phyloP scores from a whole-genome alignment of 495 filamentous ascomycete genomes.

The Aspergillus funiculosus region DNA sequence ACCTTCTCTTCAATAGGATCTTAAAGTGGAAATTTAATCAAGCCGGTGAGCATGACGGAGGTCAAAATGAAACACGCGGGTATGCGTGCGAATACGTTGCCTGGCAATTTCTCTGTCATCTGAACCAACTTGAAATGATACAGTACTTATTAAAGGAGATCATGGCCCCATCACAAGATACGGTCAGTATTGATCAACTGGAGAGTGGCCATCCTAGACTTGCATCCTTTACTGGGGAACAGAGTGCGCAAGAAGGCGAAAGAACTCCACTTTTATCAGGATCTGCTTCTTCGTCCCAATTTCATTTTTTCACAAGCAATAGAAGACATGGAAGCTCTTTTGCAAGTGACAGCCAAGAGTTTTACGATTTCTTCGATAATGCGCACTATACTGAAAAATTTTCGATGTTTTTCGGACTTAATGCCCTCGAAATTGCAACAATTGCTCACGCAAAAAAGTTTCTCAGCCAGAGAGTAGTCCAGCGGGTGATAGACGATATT shows the following conservation, averaged over 20 bases:
- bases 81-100: conserved; percentile 88
- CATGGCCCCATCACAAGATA: conserved; percentile 23
- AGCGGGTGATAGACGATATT: conserved; percentile 81
- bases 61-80: conserved; percentile 68
- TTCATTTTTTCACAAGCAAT: conserved; percentile 19
- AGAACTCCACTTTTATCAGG: conserved; percentile 28
- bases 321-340: conserved; percentile 12
- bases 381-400: conserved; percentile 50
- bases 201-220: conserved; percentile 25
- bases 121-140: conserved; percentile 75
- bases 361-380: conserved; percentile 11
- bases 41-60: conserved; percentile 57
- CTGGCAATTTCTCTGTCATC: conserved; percentile 75
- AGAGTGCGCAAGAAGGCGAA: conserved; percentile 16
- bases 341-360: conserved; percentile 7
- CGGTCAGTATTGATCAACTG: conserved; percentile 17
- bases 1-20: conserved; percentile 45
- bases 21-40: conserved; percentile 72
- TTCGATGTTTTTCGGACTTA: conserved; percentile 66
- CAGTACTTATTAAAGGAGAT: conserved; percentile 82
- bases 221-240: conserved; percentile 6
- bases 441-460: conserved; percentile 89
- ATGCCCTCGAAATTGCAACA: conserved; percentile 84
- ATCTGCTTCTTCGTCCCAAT: conserved; percentile 25
- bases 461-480: conserved; percentile 76